Percentiles rank a stretch among this genome's conserved stretches.
Conservation (phyloP, 2,329 filamentous ascomycete species). For the Didymella pinodella region DNA sequence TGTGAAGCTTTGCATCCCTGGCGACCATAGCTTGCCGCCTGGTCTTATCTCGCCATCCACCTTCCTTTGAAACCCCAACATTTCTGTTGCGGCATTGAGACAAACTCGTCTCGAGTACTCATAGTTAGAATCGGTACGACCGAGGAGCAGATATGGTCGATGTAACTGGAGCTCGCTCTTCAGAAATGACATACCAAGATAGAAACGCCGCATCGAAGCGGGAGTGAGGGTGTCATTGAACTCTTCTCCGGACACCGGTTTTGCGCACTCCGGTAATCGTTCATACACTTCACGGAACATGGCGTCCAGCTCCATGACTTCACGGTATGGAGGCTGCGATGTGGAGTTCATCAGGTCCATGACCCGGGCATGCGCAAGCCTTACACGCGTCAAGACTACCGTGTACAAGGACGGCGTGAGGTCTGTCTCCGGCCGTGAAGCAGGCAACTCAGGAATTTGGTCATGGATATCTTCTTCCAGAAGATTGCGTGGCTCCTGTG, state of each 20-base stretch:
- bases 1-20: slow-evolving; percentile 46
- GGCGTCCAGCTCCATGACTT: slow-evolving; percentile 40
- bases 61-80: slow-evolving; percentile 55
- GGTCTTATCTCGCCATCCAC: slow-evolving; percentile 54
- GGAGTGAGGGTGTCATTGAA: slow-evolving; percentile 22
- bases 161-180: slow-evolving; percentile 50
- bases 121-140: slow-evolving; percentile 49
- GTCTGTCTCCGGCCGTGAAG: slow-evolving; percentile 39
- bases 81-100: slow-evolving; percentile 56
- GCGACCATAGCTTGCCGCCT: slow-evolving; percentile 44
- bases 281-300: slow-evolving; percentile 34
- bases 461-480: slow-evolving; percentile 53
- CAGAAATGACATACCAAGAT: slow-evolving; percentile 43
- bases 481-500: slow-evolving; percentile 51
- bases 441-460: slow-evolving; percentile 43
- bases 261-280: slow-evolving; percentile 31
- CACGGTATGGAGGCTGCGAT: slow-evolving; percentile 38
- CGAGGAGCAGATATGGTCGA: slow-evolving; percentile 47
- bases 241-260: slow-evolving; percentile 24
- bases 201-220: slow-evolving; percentile 39
- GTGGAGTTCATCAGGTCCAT: slow-evolving; percentile 41
- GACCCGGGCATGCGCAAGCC: slow-evolving; percentile 37
- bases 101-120: slow-evolving; percentile 54
- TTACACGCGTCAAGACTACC: slow-evolving; percentile 35
- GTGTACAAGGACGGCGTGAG: slow-evolving; percentile 39